phyloP scores from a whole-genome alignment of 2,329 filamentous ascomycete species.

The Hymenoscyphus fraxineus region DNA sequence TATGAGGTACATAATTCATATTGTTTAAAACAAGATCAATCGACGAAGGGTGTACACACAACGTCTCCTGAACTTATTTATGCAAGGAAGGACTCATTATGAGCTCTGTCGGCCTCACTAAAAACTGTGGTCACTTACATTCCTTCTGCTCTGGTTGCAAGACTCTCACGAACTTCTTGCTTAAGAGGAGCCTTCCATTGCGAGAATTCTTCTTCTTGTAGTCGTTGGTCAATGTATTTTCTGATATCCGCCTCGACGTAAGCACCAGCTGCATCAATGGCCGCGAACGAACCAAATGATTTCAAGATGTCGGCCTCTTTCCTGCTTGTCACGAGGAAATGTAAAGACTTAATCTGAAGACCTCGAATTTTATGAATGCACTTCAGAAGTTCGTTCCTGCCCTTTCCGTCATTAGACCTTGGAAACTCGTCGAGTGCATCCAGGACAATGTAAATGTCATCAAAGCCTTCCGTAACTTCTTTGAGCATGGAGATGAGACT shows the following conservation, averaged over 20 bases:
- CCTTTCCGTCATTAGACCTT: slow-evolving; percentile 4
- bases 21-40: no score
- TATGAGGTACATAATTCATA: no score
- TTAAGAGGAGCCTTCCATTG: slow-evolving; percentile 1
- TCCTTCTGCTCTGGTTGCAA: slow-evolving; percentile 10
- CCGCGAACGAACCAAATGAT: background rate
- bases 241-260: slow-evolving; percentile 9
- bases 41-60: no score
- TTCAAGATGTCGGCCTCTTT: slow-evolving; percentile 28
- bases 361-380: background rate
- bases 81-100: no score
- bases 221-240: slow-evolving; percentile 8
- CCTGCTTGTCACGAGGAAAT: slow-evolving; percentile 24
- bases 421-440: slow-evolving; percentile 24
- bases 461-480: slow-evolving; percentile 9
- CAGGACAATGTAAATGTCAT: slow-evolving; percentile 15
- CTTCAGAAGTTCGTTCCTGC: background rate
- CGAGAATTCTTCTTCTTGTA: slow-evolving; percentile 1
- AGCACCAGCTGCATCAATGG: background rate
- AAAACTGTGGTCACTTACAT: slow-evolving; percentile 8
- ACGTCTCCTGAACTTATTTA: no score
- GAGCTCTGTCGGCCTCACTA: no score
- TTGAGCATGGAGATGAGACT: slow-evolving; percentile 11
- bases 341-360: slow-evolving; percentile 6
- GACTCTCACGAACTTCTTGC: background rate